Base-by-base conservation (phyloP, 2,329 filamentous ascomycete genomes). In the Camptophora hylomeconis region DNA sequence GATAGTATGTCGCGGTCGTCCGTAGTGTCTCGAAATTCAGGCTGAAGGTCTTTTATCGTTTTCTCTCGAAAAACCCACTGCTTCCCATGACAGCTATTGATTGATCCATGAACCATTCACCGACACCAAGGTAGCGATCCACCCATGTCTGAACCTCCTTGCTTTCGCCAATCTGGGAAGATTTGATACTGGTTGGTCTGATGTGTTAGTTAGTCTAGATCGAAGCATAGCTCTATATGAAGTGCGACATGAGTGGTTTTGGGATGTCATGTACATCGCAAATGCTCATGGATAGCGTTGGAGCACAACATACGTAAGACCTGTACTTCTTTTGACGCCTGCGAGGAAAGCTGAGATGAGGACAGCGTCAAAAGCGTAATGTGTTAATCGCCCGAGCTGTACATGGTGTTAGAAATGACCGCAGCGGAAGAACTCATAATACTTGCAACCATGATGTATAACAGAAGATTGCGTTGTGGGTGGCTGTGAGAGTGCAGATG, bases 71-170 rank as follows among this genome's bases (percentile, higher is more conserved):
- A 60, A 75, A 98, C 36, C 77, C 71, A 51, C 81, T 92, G 26
- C 80, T 77, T 22, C 83, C 80, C 52, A 93, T 81, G 33, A 95
- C 72, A 21, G 86, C 86, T 17, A 95, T 83, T 17, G 84, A 92
- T 62, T 92, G 80, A 57, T 98, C 89, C 84, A 98, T 92, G 41
- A 94, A 80, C 73, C 84, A 93, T 63, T 98, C 89, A 46, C 89
- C 89, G 11, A 94, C 77, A 39, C 83, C 83, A 23, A 95, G 74
- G 56, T 95, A 95, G 53, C 79, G 87, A 50, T 87, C 79, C 43
- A 95, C 73, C 84, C 86, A 95, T 49, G 75, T 77, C 53, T 79
- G 77, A 44, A 89, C 58, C 39, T 86, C 78, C 53, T 82, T 80
- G 56, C 75, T 87, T 34, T 92, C 82, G 52, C 78, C 70, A 49